Evolutionary conservation across 192 early-diverging fungal species (phyloP).

Genomic region (Geosiphon pyriformis): DNA sequence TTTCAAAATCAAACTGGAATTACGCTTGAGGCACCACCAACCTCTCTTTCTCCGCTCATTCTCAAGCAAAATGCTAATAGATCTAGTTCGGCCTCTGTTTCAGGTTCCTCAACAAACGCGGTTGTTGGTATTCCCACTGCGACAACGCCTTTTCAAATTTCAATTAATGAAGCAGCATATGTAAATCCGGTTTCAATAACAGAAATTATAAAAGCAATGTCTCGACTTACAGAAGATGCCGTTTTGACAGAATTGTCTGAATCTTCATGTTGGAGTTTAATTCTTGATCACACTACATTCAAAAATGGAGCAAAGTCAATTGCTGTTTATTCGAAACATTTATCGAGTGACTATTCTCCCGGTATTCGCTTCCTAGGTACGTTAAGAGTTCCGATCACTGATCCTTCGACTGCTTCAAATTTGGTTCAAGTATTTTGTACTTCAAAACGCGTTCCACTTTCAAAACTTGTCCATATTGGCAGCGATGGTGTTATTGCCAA

Average conservation of each 20-base stretch:
- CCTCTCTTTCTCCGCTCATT: not conserved
- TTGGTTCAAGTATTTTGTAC: not conserved
- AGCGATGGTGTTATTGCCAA: not conserved
- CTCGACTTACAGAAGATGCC: not conserved
- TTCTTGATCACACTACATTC: not conserved
- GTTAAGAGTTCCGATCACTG: not conserved
- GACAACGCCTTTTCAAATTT: not conserved
- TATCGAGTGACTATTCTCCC: not conserved
- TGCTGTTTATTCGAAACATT: not conserved
- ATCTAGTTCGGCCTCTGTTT: not conserved
- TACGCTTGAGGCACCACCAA: not conserved
- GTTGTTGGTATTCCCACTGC: not conserved
- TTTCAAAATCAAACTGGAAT: not conserved
- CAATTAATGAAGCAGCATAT: not conserved
- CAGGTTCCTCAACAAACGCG: not conserved
- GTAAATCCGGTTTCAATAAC: not conserved
- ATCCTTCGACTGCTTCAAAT: not conserved
- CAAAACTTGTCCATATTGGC: not conserved
- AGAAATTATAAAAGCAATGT: not conserved
- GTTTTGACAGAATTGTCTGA: not conserved
- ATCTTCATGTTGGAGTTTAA: not conserved
- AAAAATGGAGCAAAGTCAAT: not conserved
- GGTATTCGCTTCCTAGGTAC: not conserved
- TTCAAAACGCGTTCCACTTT: not conserved
- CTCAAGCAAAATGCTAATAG: not conserved